These are phyloP conservation scores for Mortierella sp. DNA, from an alignment of 371 early-diverging fungal genomes.

Conservation along the genomic window DNA sequence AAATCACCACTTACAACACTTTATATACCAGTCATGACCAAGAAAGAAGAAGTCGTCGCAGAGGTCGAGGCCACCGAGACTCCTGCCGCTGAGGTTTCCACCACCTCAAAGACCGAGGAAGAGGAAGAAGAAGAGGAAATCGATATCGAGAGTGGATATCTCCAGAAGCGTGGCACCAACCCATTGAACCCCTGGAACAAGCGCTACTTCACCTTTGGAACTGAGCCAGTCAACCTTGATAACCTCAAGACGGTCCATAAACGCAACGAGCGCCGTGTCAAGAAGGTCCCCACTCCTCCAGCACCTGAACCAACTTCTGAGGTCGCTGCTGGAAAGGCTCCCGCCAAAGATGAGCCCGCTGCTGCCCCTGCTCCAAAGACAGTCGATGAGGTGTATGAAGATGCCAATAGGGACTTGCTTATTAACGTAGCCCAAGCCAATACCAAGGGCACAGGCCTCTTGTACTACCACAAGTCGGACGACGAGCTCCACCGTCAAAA, in stretches of 20 bases:
- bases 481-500: constrained; percentile 42
- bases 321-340: constrained; percentile 41
- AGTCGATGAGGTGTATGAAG: constrained; percentile 56
- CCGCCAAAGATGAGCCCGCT: constrained; percentile 35
- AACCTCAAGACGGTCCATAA: constrained; percentile 58
- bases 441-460: constrained; percentile 54
- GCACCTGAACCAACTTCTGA: constrained; percentile 26
- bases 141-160: constrained; percentile 54
- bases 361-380: constrained; percentile 17
- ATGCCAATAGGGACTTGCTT: constrained; percentile 54
- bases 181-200: constrained; percentile 62
- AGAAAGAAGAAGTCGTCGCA: constrained; percentile 25
- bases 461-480: constrained; percentile 60
- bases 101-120: constrained; percentile 28
- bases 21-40: constrained; percentile 25
- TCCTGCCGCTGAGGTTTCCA: constrained; percentile 14
- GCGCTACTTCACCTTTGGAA: constrained; percentile 58
- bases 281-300: constrained; percentile 25
- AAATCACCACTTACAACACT: neutral
- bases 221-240: constrained; percentile 46
- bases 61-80: constrained; percentile 26
- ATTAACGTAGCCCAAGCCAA: constrained; percentile 62
- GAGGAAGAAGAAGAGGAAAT: constrained; percentile 48
- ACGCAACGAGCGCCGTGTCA: constrained; percentile 56
- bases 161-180: constrained; percentile 58